phyloP scores from a whole-genome alignment of 2,329 filamentous ascomycete species.

The Monosporascus sp. region DNA sequence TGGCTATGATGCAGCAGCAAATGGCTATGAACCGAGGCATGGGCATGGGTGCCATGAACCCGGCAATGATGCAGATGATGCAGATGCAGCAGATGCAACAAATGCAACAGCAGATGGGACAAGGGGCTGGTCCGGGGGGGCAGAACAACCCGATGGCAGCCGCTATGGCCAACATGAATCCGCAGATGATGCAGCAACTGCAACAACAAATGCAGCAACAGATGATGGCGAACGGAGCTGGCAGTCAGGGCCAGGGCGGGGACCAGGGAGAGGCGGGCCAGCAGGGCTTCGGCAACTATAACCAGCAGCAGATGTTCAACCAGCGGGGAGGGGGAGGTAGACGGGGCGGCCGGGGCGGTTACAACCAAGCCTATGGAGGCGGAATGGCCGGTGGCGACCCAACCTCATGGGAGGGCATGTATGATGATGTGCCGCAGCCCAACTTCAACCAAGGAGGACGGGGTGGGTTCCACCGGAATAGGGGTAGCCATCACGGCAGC shows the following conservation, averaged over 20 bases:
- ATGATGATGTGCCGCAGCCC: slow-evolving; percentile 88
- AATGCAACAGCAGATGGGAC: slow-evolving; percentile 48
- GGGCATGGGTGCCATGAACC: slow-evolving; percentile 60
- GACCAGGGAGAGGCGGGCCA: slow-evolving; percentile 25
- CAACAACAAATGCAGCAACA: slow-evolving; percentile 40
- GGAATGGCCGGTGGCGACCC: slow-evolving; percentile 52
- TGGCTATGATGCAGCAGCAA: slow-evolving; percentile 89
- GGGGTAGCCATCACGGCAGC: slow-evolving; percentile 31
- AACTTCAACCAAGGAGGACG: slow-evolving; percentile 50
- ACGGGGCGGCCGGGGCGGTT: slow-evolving; percentile 28
- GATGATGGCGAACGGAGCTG: slow-evolving; percentile 27
- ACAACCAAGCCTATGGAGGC: slow-evolving; percentile 33
- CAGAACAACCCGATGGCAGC: slow-evolving; percentile 36
- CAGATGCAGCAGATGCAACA: slow-evolving; percentile 70
- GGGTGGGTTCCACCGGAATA: slow-evolving; percentile 34
- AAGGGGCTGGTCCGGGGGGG: slow-evolving; percentile 28
- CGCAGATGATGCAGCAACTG: slow-evolving; percentile 57
- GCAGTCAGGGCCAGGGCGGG: slow-evolving; percentile 31
- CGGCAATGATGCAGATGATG: slow-evolving; percentile 71
- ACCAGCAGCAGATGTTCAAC: slow-evolving; percentile 23
- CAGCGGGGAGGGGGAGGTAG: slow-evolving; percentile 23
- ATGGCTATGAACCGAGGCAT: slow-evolving; percentile 78
- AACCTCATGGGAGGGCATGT: slow-evolving; percentile 97
- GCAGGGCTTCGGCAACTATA: slow-evolving; percentile 21
- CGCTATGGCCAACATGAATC: slow-evolving; percentile 37